Evolutionary conservation across 139 green algal species (phyloP), one percentile per base, ranked within the genome.

Genomic region (Edaphochlamys debaryana): DNA sequence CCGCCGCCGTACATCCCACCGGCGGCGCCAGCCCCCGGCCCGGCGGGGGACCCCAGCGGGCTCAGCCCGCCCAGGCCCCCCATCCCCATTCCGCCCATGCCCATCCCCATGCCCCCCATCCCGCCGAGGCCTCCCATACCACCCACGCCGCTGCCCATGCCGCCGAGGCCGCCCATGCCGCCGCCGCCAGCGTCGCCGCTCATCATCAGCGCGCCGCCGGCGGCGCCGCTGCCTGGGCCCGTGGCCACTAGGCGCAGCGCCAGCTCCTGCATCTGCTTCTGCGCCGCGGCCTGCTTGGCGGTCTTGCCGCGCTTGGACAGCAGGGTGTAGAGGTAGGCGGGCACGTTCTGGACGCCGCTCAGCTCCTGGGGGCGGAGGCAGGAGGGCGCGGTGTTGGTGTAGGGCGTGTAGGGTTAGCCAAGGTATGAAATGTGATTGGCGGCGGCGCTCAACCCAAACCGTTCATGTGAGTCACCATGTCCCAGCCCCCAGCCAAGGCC

Each of bases 261-360:
- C 75, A 83, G 64, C 64, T 83, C 77, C 23, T 74, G 63, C 63
- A 74, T 83, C 45, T 83, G 77, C 82, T 90, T 90, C 63, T 83
- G 70, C 22, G 79, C 79, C 52, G 87, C 87, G 27, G 87, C 87
- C 66, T 90, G 87, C 66, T 86, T 84, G 42, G 87, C 87, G 27
- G 87, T 90, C 70, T 86, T 84, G 54, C 87, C 87, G 38, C 71
- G 66, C 82, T 90, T 90, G 70, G 80, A 86, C 41, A 90, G 87
- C 23, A 90, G 78, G 32, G 87, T 90, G 82, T 87, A 90, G 20
- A 90, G 79, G 82, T 88, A 90, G 30, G 87, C 87, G 22, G 87
- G 87, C 66, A 84, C 78, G 78, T 84, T 84, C 66, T 84, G 78
- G 0, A 84, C 66, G 66, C 78, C 78, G n/a, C 50, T 66, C 22